These are phyloP conservation scores for Bretschneidera sinensis DNA, from an alignment of 345 rosid species.

Conservation along the genomic window DNA sequence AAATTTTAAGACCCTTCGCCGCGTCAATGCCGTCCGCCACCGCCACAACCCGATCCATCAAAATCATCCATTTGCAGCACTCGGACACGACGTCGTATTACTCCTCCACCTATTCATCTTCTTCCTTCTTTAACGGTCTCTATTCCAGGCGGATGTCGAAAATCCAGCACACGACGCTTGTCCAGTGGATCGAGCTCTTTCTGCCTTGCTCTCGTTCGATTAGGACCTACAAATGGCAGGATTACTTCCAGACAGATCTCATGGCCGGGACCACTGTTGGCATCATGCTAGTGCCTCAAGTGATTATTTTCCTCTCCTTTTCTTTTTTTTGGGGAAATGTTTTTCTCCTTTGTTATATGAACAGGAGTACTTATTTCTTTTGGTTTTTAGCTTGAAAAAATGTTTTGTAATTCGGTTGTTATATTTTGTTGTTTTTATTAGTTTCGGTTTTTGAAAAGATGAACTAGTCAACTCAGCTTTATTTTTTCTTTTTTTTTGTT, in stretches of 20 bases:
- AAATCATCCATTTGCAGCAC: slow-evolving; percentile 71
- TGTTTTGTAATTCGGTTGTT: too few species aligned
- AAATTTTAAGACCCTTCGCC: too few species aligned
- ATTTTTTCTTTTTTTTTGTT: too few species aligned
- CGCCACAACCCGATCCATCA: slow-evolving; percentile 49
- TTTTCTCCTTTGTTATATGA: too few species aligned
- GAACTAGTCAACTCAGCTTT: too few species aligned
- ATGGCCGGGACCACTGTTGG: slow-evolving; percentile 95
- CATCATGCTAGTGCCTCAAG: slow-evolving; percentile 99
- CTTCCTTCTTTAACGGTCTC: slow-evolving; percentile 25
- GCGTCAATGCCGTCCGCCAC: slow-evolving; percentile 36
- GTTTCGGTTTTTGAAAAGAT: too few species aligned
- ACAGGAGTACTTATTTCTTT: too few species aligned
- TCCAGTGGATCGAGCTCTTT: slow-evolving; percentile 54
- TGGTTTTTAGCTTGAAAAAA: not conserved
- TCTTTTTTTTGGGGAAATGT: too few species aligned
- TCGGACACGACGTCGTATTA: slow-evolving; percentile 40
- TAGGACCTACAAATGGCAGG: slow-evolving; percentile 68
- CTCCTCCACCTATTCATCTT: slow-evolving; percentile 27
- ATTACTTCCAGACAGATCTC: slow-evolving; percentile 78
- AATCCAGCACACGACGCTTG: slow-evolving; percentile 45
- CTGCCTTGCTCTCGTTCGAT: slow-evolving; percentile 93
- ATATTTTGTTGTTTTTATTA: too few species aligned
- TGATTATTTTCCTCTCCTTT: slow-evolving; percentile 16
- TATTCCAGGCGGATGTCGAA: slow-evolving; percentile 40